Base-by-base conservation (phyloP, 2,329 filamentous ascomycete species). In the Phialophora verrucosa region DNA sequence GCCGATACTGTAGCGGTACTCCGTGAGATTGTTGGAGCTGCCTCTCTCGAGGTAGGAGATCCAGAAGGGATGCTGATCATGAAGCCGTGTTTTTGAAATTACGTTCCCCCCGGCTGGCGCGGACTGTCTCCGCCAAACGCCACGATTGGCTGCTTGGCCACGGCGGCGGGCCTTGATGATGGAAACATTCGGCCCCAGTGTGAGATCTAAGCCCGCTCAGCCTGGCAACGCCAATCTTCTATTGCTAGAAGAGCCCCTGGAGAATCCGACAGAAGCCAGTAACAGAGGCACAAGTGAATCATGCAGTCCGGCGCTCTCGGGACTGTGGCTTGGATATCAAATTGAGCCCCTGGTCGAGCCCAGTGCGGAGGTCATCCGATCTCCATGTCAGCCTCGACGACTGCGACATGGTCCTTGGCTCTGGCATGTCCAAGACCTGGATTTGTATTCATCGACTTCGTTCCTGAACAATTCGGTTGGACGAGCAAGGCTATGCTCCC, bases 151-250 rank as follows among this genome's bases (percentile, higher is more conserved):
- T 62, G 32, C 17, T 44, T 20, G 23, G 17, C 4, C 6, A 42
- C 31, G 14, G 29, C 59, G 31, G 44, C 38, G 44, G 10, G 8
- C 6, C 25, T 23, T 44, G 59, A 62, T 62, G 47, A 62, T 62
- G 59, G 59, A 62, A 62, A 53, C 59, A 62, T 62, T 56, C 25
- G 49, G 29, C 32, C 23, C 32, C 29, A 31, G 2, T 29, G 59
- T 53, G 20, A 62, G 49, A 54, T 59, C 59, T 62, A 42, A 42
- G 59, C 59, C 49, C 31, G 59, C 44, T 50, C n/a, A 47, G 42
- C 57, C 44, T 44, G 38, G 42, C 31, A 49, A 35, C 1, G 27
- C 42, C 23, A 31, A 20, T 31, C 47, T 20, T 54, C 32, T 54
- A 12, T 31, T 14, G 49, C 20, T 32, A 29, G 49, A 20, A 42